Evolutionary conservation across 257 asterid genomes (phyloP), one percentile per base, ranked within the genome.

Genomic region (Salvia splendens): DNA sequence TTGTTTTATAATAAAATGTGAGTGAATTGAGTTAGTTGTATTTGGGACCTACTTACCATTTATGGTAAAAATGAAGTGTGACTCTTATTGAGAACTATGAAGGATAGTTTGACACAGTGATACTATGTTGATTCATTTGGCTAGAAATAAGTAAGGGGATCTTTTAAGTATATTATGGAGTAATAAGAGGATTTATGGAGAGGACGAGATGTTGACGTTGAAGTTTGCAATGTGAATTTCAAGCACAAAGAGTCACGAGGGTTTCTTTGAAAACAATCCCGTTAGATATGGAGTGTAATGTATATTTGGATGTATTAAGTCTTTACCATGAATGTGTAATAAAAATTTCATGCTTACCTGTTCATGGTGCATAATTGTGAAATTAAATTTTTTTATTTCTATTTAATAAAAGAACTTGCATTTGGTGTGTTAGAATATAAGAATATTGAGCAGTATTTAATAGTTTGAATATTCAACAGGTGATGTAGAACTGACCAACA

Each of bases 401-500:
- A 36, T 53, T 55, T 5, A 43, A 9, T 46, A 41, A 12, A 36
- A 32, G n/a, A 43, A 47, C 36, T 30, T 10, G 46, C 15, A 38
- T 52, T 52, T 61, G 33, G 49, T 53, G 4, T 36, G 50, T 56
- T 49, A 12, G 9, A 64, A 50, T 50, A 24, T 15, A 33, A 42
- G n/a, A 12, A 43, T 10, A 15, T 55, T 64, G 30, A 67, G 50
- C 9, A 47, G 63, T 83, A 33, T 5, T 33, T 69, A 35, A 52
- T 35, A 32, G 66, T 59, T 69, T 59, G 61, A 35, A 55, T 69
- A 67, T 76, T 28, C 68, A 68, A 59, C 86, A 93, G 99, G 97
- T 16, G 89, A 93, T 78, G 99, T 93, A 41, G 97, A 93, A 78
- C 82, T 93, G 61, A 78, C 95, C 47, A 93, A 93, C 78, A 93